Evolutionary conservation across 345 rosid genomes (phyloP), one percentile per base, ranked within the genome.

Genomic region (Capsella bursapastoris): DNA sequence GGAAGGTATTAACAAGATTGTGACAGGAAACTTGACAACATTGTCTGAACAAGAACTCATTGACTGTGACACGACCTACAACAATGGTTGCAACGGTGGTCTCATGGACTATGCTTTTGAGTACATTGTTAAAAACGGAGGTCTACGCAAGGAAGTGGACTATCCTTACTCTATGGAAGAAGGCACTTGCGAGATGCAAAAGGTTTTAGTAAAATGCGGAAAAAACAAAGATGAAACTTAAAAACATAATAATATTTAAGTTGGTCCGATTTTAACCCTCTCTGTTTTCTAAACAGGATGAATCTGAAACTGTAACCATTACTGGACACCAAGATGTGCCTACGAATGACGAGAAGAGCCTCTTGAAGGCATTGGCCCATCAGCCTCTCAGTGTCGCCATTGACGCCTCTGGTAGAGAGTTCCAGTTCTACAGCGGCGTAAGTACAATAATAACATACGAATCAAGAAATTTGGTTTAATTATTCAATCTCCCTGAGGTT

Each of bases 51-150:
- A 93, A 74, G 97, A 93, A 79, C 84, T 90, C 82, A 89, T 93
- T 40, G 97, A 93, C 64, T 93, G 98, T 41, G 97, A 90, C 68
- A 84, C 76, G 0, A 15, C 75, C 1, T 81, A 81, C 78, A 87
- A 93, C 86, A 86, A 86, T 47, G 98, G 98, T 14, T 90, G 98
- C 83, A 84, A 85, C 5, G 98, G 98, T 32, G 98, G 98, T 70
- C 86, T 90, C 10, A 90, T 93, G 97, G 98, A 92, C 73, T 84
- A 90, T 68, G 98, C 90, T 43, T 89, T 89, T 66, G 76, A 85
- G 70, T 93, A 83, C 80, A 89, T 93, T 66, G 83, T 82, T 51
- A 68, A 84, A 14, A 86, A 82, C 18, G 92, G 97, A 13, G 98
- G 98, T 41, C 83, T 93, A 15, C 93, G 85, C 68, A 76, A 83